Base-by-base conservation (phyloP, 768 basidiomycete genomes). In the Leucosporidium creatinivorum region DNA sequence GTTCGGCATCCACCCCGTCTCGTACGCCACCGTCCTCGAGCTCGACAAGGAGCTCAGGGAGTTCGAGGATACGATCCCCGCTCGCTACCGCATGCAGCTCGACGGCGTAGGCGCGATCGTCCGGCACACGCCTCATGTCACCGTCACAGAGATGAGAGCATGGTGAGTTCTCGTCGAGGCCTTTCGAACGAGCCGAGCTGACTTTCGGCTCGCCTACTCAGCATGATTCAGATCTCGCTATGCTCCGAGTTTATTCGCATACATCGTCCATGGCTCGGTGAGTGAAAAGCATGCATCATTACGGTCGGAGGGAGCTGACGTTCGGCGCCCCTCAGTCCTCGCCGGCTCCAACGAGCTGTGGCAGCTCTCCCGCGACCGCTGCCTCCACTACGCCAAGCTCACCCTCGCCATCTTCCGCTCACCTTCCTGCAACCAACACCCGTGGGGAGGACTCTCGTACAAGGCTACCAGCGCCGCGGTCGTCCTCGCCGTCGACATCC, bases 61-160 rank as follows among this genome's bases (percentile, higher is more conserved):
- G 58, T 65, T 66, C 33, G 65, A 63, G 28, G 65, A 63, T 12
- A 6, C 58, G 5, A 69, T 66, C 44, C 69, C 69, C 10, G 13
- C 65, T 15, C 57, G 69, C 0, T 69, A 69, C 49, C 59, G 59
- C 30, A 36, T 69, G 2, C 61, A 62, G 2, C 48, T 66, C 57
- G 69, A 69, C 49, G 51, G 39, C 15, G 33, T 65, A 0, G 69
- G 69, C 13, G 65, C 69, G 1, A 62, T 69, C 21, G 10, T 60
- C 3, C 69, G 69, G 7, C 65, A 62, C 0, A 44, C 69, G 10
- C 36, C 58, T n/a, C 69, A 69, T 31, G 58, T 69, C 51, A 69
- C 69, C n/a, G 69, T 69, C 15, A 69, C 69, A 17, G 69, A 69
- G 58, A 69, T 69, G 69, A 25, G 69, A 36, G 69, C 69, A 10